Percentiles rank a stretch among this genome's conserved stretches.
Conservation (phyloP, 1,284 basidiomycete species). For the Moesziomyces sp. region DNA sequence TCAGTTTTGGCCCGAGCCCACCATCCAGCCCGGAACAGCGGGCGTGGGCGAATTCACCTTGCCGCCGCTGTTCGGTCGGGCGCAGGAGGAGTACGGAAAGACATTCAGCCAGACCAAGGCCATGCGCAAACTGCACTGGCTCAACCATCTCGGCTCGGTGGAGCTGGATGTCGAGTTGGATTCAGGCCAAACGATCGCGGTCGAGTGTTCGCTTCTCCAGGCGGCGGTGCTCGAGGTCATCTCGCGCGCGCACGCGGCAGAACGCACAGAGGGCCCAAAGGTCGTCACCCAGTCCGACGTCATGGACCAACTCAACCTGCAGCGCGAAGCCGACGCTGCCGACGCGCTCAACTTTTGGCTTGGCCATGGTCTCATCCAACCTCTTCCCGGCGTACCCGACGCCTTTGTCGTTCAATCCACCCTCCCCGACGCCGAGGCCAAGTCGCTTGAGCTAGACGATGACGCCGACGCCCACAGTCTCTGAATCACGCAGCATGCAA, state of each 20-base stretch:
- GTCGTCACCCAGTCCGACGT: slow-evolving; percentile 37
- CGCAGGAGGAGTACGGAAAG: slow-evolving; percentile 46
- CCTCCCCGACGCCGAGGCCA: slow-evolving; percentile 5
- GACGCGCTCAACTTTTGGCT: slow-evolving; percentile 44
- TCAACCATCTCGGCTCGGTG: slow-evolving; percentile 55
- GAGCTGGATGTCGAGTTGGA: slow-evolving; percentile 55
- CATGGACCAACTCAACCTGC: slow-evolving; percentile 46
- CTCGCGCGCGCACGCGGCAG: slow-evolving; percentile 14
- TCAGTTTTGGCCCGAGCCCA: slow-evolving; percentile 65
- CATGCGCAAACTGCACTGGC: slow-evolving; percentile 53
- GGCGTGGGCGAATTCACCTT: slow-evolving; percentile 46
- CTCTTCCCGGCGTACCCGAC: slow-evolving; percentile 23
- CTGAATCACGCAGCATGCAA: slow-evolving; percentile 1
- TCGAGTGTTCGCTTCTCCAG: slow-evolving; percentile 40
- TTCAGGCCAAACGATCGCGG: slow-evolving; percentile 35
- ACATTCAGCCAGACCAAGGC: slow-evolving; percentile 30
- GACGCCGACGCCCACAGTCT: slow-evolving; percentile 9
- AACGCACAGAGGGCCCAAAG: slow-evolving; percentile 1
- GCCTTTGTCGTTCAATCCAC: slow-evolving; percentile 27
- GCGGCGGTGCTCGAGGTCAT: slow-evolving; percentile 40
- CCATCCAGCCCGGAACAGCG: slow-evolving; percentile 9
- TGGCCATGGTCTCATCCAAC: slow-evolving; percentile 12
- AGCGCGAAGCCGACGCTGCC: slow-evolving; percentile 36
- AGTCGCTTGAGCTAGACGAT: not conserved
- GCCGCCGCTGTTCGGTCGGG: slow-evolving; percentile 46